Conservation (phyloP, 106 monocot genomes). For the Platanthera zijinensis region DNA sequence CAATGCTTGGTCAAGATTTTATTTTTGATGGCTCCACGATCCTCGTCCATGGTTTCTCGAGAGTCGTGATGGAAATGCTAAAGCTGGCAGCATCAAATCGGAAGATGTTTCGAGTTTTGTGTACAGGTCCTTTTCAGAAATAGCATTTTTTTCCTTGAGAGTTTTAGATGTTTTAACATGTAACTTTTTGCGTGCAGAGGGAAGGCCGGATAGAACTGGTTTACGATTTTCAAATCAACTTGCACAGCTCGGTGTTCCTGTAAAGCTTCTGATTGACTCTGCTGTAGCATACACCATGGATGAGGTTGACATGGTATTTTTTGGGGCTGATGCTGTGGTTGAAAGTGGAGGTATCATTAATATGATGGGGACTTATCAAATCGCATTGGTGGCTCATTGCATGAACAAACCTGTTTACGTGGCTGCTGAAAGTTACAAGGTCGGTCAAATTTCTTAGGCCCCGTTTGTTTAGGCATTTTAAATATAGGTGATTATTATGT, state of each 20-base stretch:
- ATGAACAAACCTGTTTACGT: constrained; percentile 98
- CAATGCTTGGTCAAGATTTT: constrained; percentile 93
- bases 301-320: constrained; percentile 93
- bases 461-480: neutral
- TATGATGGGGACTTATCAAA: constrained; percentile 99
- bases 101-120: constrained; percentile 84
- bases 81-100: constrained; percentile 68
- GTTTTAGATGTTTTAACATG: neutral
- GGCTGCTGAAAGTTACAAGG: constrained; percentile 99
- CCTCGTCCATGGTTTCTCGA: constrained; percentile 88
- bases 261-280: constrained; percentile 82
- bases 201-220: constrained; percentile 91
- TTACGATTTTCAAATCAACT: constrained; percentile 73
- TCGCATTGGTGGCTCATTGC: constrained; percentile 83
- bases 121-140: constrained; percentile 59
- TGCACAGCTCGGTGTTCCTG: constrained; percentile 56
- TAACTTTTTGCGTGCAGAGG: constrained; percentile 43
- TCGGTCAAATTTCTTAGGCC: neutral
- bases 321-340: constrained; percentile 91
- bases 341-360: constrained; percentile 97
- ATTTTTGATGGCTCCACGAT: constrained; percentile 92
- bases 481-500: too few relatives aligned
- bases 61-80: constrained; percentile 90
- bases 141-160: neutral
- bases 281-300: constrained; percentile 90